Evolutionary conservation across 306 rosid species (phyloP).

Genomic region (Hippophae rhamnoides): DNA sequence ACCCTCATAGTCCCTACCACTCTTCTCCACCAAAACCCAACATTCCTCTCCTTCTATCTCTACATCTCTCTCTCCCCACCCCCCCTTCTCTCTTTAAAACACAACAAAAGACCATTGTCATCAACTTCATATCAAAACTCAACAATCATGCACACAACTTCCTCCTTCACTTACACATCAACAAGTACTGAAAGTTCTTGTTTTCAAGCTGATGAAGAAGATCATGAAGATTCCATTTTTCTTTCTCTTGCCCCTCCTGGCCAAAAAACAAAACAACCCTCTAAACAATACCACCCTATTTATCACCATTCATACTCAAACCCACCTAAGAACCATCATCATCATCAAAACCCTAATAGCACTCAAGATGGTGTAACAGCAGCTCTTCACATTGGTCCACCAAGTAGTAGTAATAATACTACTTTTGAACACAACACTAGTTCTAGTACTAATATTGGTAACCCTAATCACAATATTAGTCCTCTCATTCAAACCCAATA

Average conservation of each 20-base stretch:
- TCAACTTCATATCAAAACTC: not conserved
- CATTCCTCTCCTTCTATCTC: not conserved
- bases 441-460: conserved; percentile 4
- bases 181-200: conserved; percentile 18
- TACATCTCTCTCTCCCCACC: not conserved
- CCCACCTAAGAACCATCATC: conserved; percentile 9
- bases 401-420: conserved; percentile 8
- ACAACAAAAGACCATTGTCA: conserved; percentile 21
- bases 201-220: conserved; percentile 25
- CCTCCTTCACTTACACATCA: conserved; percentile 31
- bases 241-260: conserved; percentile 82
- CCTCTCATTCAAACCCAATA: conserved; percentile 43
- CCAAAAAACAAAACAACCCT: conserved; percentile 26
- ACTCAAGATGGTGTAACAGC: conserved; percentile 49
- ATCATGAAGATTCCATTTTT: conserved; percentile 55
- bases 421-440: not conserved
- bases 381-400: conserved; percentile 72
- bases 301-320: conserved; percentile 15
- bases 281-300: conserved; percentile 8
- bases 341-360: conserved; percentile 22
- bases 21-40: conserved; percentile 25
- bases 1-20: conserved; percentile 27
- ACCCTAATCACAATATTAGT: conserved; percentile 15
- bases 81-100: conserved; percentile 7
- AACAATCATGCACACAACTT: conserved; percentile 39